Base-by-base conservation (phyloP, 306 rosid species). In the Fragaria iinumae region DNA sequence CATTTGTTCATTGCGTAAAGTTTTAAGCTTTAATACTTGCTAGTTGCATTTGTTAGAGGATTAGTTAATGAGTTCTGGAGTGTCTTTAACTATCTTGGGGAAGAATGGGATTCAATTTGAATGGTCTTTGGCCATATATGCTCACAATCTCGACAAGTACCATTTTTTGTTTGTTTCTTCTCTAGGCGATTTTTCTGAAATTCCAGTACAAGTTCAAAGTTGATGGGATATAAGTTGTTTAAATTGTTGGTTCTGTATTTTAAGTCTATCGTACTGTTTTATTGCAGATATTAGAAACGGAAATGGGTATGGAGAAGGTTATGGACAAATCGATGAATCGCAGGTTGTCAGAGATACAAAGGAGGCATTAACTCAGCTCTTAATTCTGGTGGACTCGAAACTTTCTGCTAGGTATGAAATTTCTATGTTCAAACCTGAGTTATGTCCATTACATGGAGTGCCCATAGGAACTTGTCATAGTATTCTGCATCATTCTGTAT, bases 311-410 rank as follows among this genome's bases (percentile, higher is more conserved):
- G 91, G 83, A 75, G 87, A 90, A 76, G 83, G 85, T 71, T 88
- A 84, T 76, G 83, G 83, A 77, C 83, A 90, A 84, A 87, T 71
- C 20, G 75, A 80, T 77, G 93, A 95, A 39, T 4, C 82, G 45
- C 93, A 82, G 57, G 81, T 75, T 74, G 84, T 85, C 53, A 86
- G 71, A 83, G 69, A 83, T 36, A 80, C 89, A 67, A 91, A 90
- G 88, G 92, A 92, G 70, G 89, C 91, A 71, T 75, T 92, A 78
- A 73, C 81, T 17, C 93, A 83, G 79, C 93, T 96, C 80, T 86
- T 85, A 12, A 84, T 83, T 63, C 69, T 84, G 80, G 90, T 86
- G 66, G 88, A 87, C 57, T 89, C 87, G 9, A 87, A 87, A 81
- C 74, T 92, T 74, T 83, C 76, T 8, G 34, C 82, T 67, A 89